phyloP scores from a whole-genome alignment of 805 yeast species.

The Grigorovia humatica region DNA sequence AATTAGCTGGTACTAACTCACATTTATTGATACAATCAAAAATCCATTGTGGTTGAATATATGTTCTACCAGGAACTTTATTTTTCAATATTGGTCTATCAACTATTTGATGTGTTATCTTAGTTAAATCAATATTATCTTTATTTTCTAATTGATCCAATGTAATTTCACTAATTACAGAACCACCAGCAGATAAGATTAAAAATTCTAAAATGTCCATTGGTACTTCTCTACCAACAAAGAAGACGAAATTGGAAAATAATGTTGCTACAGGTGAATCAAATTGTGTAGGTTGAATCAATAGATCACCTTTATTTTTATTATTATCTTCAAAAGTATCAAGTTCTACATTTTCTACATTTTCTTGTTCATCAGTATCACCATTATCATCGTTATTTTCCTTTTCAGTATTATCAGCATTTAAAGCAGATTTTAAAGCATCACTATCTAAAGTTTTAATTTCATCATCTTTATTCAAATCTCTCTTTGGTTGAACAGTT shows the following conservation, averaged over 20 bases:
- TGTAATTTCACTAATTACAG: slow-evolving; percentile 75
- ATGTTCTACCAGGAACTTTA: slow-evolving; percentile 84
- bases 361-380: slow-evolving; percentile 27
- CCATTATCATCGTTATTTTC: slow-evolving; percentile 30
- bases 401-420: slow-evolving; percentile 30
- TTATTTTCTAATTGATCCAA: slow-evolving; percentile 54
- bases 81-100: slow-evolving; percentile 78
- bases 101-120: slow-evolving; percentile 84
- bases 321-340: slow-evolving; percentile 63
- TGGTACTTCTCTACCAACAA: slow-evolving; percentile 91
- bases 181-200: slow-evolving; percentile 79
- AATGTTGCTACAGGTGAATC: slow-evolving; percentile 54
- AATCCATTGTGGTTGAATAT: slow-evolving; percentile 96
- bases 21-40: slow-evolving; percentile 83
- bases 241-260: slow-evolving; percentile 70
- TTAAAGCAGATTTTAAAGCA: slow-evolving; percentile 46
- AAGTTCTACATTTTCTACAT: slow-evolving; percentile 37
- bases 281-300: slow-evolving; percentile 58
- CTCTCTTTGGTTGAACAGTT: slow-evolving; percentile 6
- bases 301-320: slow-evolving; percentile 54
- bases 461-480: slow-evolving; percentile 10
- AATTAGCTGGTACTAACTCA: slow-evolving; percentile 61
- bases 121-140: slow-evolving; percentile 45
- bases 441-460: slow-evolving; percentile 28
- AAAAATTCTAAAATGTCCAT: slow-evolving; percentile 83